Evolutionary conservation across 2,329 filamentous ascomycete species (phyloP), one percentile per base, ranked within the genome.

Genomic region (Rachicladosporium sp.): DNA sequence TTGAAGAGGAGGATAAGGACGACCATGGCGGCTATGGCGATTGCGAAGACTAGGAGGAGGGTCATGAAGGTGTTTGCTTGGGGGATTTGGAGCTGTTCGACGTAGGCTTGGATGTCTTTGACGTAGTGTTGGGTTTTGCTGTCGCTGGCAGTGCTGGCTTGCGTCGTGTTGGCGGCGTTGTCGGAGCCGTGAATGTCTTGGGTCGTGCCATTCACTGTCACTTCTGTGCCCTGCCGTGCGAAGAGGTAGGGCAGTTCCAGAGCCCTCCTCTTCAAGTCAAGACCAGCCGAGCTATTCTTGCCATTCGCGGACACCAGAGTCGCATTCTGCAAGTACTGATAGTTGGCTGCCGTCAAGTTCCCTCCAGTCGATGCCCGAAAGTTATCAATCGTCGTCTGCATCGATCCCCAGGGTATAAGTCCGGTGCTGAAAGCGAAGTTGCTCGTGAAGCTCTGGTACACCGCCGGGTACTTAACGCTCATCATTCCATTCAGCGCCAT

Each of bases 401-500:
- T 76, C 34, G 69, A 65, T n/a, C 71, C 73, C 86, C 86, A 95
- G 5, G 82, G 76, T 41, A 96, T 70, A 42, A 96, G 65, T 37
- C 87, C 87, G 21, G 80, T 82, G 47, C 85, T 89, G 68, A 95
- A 96, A 35, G 71, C 88, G 60, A 98, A 96, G 65, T 96, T 96
- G 65, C 84, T 84, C 46, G 82, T 69, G 63, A 94, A 98, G 59
- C 79, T 89, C 50, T 80, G 77, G 66, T 96, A 96, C 30, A 96
- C 78, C 29, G 76, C 69, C 3, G 91, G 91, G 50, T 94, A 87
- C 52, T 80, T 76, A 52, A 93, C 88, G 43, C 84, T 93, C 59
- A 94, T 71, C 91, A 96, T 96, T 48, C 91, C 88, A 61, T 91
- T 95, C 68, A 91, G 82, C 21, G 91, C 87, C 70, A 96, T 82